Base-by-base conservation (phyloP, 768 basidiomycete species). In the Collybia nuda region DNA sequence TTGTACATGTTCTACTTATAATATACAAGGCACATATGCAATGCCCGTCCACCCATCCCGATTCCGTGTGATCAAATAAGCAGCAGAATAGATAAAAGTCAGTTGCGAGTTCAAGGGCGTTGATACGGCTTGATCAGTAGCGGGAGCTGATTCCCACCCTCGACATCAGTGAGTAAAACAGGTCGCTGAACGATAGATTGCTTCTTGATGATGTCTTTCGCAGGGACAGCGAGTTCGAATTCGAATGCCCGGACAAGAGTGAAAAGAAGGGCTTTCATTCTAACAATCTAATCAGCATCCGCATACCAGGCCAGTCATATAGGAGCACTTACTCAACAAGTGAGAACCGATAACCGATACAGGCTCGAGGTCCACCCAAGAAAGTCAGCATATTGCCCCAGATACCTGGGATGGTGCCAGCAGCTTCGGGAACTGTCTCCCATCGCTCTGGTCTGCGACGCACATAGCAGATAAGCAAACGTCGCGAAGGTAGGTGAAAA, bases 331-430 rank as follows among this genome's bases (percentile, higher is more conserved):
- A 79, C 79, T 80, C 79, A 28, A 75, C 64, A 18, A 86, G 62
- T 12, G 86, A 72, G 60, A 87, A 87, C 3, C 81, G 76, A 60
- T 79, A 86, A 0, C 85, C 85, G 29, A 88, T 86, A 53, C 86
- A 89, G 0, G 82, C 75, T 17, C 76, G 74, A 12, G 83, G 80
- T 5, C 86, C 86, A 28, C 82, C 82, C 2, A 84, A 56, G 73
- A 89, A 89, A 0, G 80, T 76, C 29, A 86, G 59, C 53, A 81
- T 59, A 56, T 84, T 76, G 6, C 78, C 74, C 77, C 79, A 85
- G 0, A 86, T 72, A 5, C 85, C 81, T 4, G 86, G 86, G 18
- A 87, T 66, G 0, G 60, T 50, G 3, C 60, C 59, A 1, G 69
- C 75, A 1, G 67, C 68, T 17, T 76, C 73, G 0, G 84, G 82